phyloP scores from a whole-genome alignment of 768 basidiomycete genomes.

The Leccinum rimulosum region DNA sequence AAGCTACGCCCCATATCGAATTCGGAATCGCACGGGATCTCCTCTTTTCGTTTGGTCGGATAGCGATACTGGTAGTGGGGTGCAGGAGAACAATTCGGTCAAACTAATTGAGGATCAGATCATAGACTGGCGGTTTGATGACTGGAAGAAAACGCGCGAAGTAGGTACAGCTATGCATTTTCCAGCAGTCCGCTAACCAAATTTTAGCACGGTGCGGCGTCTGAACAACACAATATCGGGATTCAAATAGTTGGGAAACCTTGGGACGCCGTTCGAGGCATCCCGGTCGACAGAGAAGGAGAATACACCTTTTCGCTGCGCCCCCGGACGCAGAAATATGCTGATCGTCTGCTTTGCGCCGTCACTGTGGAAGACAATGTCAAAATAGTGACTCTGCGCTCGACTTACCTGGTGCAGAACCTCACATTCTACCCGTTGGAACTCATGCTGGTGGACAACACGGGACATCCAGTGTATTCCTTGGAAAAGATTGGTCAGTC shows the following conservation, averaged over 20 bases:
- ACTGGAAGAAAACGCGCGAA: constrained; percentile 92
- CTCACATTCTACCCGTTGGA: constrained; percentile 89
- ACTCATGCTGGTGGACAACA: constrained; percentile 82
- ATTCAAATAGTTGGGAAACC: constrained; percentile 80
- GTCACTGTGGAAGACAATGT: constrained; percentile 88
- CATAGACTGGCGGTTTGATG: constrained; percentile 95
- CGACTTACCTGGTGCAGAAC: constrained; percentile 90
- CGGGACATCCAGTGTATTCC: constrained; percentile 76
- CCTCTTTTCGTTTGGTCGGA: constrained; percentile 86
- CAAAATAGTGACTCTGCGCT: constrained; percentile 91
- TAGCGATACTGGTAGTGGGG: constrained; percentile 48
- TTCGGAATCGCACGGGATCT: constrained; percentile 90
- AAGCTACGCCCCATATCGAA: constrained; percentile 88
- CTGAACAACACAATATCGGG: constrained; percentile 81
- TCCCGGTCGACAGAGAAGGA: constrained; percentile 93
- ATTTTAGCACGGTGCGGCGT: constrained; percentile 41
- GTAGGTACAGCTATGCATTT: constrained; percentile 38
- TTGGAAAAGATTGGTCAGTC: constrained; percentile 75
- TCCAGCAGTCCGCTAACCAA: constrained; percentile 1
- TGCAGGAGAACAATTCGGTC: constrained; percentile 48
- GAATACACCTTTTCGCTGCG: constrained; percentile 87
- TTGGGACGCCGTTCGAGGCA: constrained; percentile 86
- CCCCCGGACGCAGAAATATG: constrained; percentile 70
- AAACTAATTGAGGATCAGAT: constrained; percentile 72
- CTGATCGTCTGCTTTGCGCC: constrained; percentile 83